Evolutionary conservation across 2,329 filamentous ascomycete species (phyloP), one percentile per base, ranked within the genome.

Genomic region (Trichoderma gracile): DNA sequence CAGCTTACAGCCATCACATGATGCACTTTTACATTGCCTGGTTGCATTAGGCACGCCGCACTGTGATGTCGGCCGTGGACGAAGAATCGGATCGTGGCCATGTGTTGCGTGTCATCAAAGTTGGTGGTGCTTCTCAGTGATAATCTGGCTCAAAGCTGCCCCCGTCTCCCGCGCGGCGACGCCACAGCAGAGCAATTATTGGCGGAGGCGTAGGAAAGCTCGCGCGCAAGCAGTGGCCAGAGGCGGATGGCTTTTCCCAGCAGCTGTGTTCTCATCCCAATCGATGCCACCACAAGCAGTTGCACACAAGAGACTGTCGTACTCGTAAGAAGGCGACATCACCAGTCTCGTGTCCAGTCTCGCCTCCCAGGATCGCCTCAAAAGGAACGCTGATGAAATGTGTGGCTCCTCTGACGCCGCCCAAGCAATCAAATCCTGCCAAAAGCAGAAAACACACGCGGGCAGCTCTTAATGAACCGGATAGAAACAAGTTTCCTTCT

Each of bases 381-480:
- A 52, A 23, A 14, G 23, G 21, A 25, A n/a, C 3, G 25, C 6
- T 49, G 23, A 15, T 63, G 46, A 67, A 66, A 75, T 79, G 77
- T 79, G 63, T 67, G 76, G 77, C 65, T 71, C 73, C 76, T 79
- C 78, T 79, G 78, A 79, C 78, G 74, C 78, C 76, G 76, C 75
- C 75, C 71, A 72, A 73, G 73, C 71, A 74, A 74, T 70, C 66
- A 68, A 64, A 66, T 59, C 61, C 61, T 50, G 14, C 62, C 60
- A 65, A 65, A 65, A 63, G 53, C 61, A 64, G 38, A 79, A 74
- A 77, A 77, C 80, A 78, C 82, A 78, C 81, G 76, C 78, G 80
- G 79, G 79, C 84, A 81, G 82, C 80, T 83, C 83, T 86, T 82
- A 79, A 84, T 84, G 79, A 80, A 75, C 81, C 82, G 73, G 71